Evolutionary conservation across 2,329 filamentous ascomycete genomes (phyloP), one percentile per base, ranked within the genome.

Genomic region (Xylariales sp.): DNA sequence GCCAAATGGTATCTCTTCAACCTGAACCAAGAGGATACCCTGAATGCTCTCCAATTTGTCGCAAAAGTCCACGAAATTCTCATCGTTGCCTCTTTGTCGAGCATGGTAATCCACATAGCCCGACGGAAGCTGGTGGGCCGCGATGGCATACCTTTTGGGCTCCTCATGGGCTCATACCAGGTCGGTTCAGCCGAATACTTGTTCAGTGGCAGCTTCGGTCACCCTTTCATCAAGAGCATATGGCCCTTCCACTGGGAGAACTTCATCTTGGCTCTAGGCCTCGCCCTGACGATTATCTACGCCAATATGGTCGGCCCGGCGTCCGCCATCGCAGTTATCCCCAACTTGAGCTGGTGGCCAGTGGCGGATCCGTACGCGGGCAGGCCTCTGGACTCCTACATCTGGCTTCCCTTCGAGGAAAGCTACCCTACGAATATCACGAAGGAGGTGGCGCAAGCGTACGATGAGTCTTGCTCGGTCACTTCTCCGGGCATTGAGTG

Each of bases 281-380:
- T 38, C 11, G 35, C 13, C n/a, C 18, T 38, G 12, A 19, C 25
- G 1, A 21, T 29, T 7, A 32, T 38, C 16, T 38, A 38, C 11
- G 35, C 35, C 29, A 38, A 38, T 19, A 29, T 29, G 17, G 27
- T 38, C 3, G 35, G 35, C 12, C 35, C 35, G 7, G 35, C 35
- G n/a, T 38, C 35, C 4, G 35, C 35, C 1, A 19, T 38, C 6
- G 16, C 27, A 1, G n/a, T 38, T 10, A 21, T 38, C 4, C 35
- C 35, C 4, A 38, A 20, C 6, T 14, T 38, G 4, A 19, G 31
- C 5, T 38, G 35, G 35, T 38, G 35, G 35, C 35, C 35, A 2
- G 15, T 29, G 5, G 11, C 13, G 6, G 35, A 38, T 25, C 27
- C 27, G 5, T 33, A 7, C 30, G 7, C 30, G 6, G 18, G 30